phyloP scores from a whole-genome alignment of 2,329 filamentous ascomycete species.

The Pseudopithomyces chartarum region DNA sequence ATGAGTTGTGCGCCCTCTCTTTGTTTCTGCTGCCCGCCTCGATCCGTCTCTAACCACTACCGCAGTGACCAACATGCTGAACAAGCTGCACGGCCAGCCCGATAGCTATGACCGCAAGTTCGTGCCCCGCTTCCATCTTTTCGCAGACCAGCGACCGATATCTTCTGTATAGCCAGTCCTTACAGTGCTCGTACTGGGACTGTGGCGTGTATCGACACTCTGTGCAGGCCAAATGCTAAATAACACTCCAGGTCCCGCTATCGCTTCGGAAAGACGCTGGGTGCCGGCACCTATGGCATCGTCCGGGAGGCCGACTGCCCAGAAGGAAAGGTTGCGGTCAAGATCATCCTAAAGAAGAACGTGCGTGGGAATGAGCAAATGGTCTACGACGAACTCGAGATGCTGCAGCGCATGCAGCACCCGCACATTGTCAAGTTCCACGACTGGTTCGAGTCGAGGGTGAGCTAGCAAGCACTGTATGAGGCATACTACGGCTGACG shows the following conservation, averaged over 20 bases:
- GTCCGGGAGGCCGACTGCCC: constrained; percentile 91
- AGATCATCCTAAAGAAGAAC: constrained; percentile 99
- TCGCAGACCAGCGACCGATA: too few relatives aligned
- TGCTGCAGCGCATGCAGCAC: constrained; percentile 89
- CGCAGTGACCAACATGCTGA: constrained; percentile 85
- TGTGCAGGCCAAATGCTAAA: constrained; percentile 34
- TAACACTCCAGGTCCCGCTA: constrained; percentile 72
- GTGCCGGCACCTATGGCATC: constrained; percentile 97
- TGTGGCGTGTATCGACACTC: too few relatives aligned
- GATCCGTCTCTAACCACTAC: constrained; percentile 21
- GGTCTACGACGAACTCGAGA: constrained; percentile 96
- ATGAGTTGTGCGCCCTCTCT: constrained; percentile 40
- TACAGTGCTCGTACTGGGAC: too few relatives aligned
- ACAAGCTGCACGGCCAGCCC: constrained; percentile 94
- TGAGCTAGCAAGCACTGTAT: constrained; percentile 49
- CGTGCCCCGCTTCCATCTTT: constrained; percentile 37
- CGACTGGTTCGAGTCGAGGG: constrained; percentile 98
- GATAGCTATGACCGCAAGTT: constrained; percentile 99
- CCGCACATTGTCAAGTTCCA: constrained; percentile 96
- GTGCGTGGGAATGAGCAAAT: constrained; percentile 98
- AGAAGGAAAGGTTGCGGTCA: constrained; percentile 87
- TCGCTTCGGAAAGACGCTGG: constrained; percentile 88
- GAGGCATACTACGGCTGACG: constrained; percentile 18
- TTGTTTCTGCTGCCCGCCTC: constrained; percentile 2
- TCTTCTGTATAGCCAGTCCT: too few relatives aligned